Percentiles rank a stretch among this genome's conserved stretches.
These are phyloP conservation scores for Scopulariopsis brevicaulis DNA, from an alignment of 2,329 filamentous ascomycete genomes.

Conservation along the genomic window DNA sequence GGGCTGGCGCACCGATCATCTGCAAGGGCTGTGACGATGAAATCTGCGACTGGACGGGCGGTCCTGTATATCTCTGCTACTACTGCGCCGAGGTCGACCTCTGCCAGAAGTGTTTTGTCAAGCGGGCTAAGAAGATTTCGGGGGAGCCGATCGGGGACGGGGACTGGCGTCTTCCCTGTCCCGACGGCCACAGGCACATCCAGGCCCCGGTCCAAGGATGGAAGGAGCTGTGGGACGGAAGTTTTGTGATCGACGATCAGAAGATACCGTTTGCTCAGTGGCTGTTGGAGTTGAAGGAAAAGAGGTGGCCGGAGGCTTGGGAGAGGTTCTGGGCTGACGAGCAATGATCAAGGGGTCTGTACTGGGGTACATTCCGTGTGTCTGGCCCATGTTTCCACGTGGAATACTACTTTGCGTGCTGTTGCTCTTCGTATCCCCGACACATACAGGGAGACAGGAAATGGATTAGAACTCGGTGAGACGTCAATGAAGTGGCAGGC, in stretches of 20 bases:
- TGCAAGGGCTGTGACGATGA: background rate
- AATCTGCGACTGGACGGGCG: background rate
- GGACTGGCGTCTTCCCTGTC: background rate
- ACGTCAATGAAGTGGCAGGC: too few relatives aligned
- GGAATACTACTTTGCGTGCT: too few relatives aligned
- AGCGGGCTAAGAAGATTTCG: background rate
- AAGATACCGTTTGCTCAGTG: background rate
- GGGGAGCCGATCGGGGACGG: background rate
- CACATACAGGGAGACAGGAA: too few relatives aligned
- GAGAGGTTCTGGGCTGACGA: background rate
- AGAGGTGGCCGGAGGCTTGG: conserved; percentile 3
- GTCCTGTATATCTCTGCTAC: conserved; percentile 1
- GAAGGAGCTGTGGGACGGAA: background rate
- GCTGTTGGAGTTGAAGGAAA: conserved; percentile 3
- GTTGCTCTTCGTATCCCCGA: too few relatives aligned
- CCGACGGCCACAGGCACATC: background rate
- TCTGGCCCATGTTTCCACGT: too few relatives aligned
- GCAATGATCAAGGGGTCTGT: background rate
- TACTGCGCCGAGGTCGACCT: conserved; percentile 1
- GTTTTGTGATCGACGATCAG: background rate
- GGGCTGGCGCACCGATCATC: background rate
- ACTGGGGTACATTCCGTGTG: too few relatives aligned
- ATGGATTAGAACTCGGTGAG: too few relatives aligned
- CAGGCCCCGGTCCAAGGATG: background rate
- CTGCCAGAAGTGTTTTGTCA: background rate